These are phyloP conservation scores for Polygonum aviculare DNA, from an alignment of 148 eudicot genomes.

Conservation along the genomic window DNA sequence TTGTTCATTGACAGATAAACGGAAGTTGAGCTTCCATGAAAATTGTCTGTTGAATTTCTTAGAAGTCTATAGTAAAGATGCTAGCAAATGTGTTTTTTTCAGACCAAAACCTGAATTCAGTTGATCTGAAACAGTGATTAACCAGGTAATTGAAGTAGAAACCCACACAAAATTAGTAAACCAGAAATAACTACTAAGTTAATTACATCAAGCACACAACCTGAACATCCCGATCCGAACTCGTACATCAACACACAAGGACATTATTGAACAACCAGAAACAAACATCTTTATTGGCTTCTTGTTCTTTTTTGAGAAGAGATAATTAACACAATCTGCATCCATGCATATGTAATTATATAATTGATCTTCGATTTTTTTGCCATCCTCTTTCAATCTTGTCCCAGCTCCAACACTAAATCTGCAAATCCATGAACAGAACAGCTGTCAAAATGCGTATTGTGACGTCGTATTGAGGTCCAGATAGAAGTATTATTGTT, in stretches of 20 bases:
- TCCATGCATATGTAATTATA: not conserved
- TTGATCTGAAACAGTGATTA: not conserved
- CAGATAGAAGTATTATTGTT: not conserved
- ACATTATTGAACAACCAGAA: not conserved
- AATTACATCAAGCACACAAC: not conserved
- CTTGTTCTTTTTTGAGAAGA: not conserved
- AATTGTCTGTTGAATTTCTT: not conserved
- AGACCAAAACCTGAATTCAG: not conserved
- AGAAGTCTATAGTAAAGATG: not conserved
- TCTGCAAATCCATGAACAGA: constrained; percentile 25
- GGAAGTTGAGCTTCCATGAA: not conserved
- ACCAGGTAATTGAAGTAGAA: not conserved
- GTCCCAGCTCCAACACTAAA: constrained; percentile 40
- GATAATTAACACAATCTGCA: not conserved
- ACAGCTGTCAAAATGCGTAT: not conserved
- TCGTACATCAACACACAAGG: not conserved
- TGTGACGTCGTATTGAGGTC: not conserved
- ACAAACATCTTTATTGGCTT: not conserved
- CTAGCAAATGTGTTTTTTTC: not conserved
- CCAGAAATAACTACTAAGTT: not conserved
- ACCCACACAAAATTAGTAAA: not conserved
- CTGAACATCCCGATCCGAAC: not conserved
- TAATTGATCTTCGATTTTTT: not conserved
- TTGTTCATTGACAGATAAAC: no score
- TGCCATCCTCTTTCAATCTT: constrained; percentile 13